These are phyloP conservation scores for Populus nigra DNA, from an alignment of 345 rosid species.

Conservation along the genomic window DNA sequence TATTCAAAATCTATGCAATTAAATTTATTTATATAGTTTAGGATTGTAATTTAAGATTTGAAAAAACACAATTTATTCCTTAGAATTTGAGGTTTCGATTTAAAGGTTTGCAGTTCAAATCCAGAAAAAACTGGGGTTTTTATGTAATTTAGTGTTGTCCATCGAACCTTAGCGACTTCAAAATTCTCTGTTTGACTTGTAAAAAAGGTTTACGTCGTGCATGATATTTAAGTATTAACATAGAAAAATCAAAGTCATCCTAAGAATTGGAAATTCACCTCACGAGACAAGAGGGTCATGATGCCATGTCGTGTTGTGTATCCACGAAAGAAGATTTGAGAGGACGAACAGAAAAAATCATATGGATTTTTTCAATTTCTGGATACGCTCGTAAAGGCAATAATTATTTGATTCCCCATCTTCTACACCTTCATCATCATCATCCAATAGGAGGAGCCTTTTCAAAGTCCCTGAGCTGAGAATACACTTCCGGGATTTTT, in stretches of 20 bases:
- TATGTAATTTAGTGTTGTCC: background rate
- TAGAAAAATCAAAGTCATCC: background rate
- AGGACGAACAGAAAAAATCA: background rate
- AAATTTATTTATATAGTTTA: no score
- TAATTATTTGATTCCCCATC: background rate
- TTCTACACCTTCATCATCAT: background rate
- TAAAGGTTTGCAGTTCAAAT: background rate
- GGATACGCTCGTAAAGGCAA: background rate
- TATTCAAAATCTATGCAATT: no score
- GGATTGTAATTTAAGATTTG: no score
- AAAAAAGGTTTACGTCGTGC: background rate
- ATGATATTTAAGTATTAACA: background rate
- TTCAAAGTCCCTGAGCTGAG: background rate
- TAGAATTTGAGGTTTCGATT: background rate
- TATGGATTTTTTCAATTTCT: background rate
- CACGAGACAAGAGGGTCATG: background rate
- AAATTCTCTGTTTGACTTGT: no score
- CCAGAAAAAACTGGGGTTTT: background rate
- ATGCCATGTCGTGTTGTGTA: background rate
- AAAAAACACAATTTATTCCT: no score
- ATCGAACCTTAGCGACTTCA: no score
- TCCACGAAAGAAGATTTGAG: background rate
- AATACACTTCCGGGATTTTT: background rate
- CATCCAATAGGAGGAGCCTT: background rate
- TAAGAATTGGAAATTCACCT: background rate